Evolutionary conservation across 2,329 filamentous ascomycete species (phyloP).

Genomic region (Epichloe coenophiala): DNA sequence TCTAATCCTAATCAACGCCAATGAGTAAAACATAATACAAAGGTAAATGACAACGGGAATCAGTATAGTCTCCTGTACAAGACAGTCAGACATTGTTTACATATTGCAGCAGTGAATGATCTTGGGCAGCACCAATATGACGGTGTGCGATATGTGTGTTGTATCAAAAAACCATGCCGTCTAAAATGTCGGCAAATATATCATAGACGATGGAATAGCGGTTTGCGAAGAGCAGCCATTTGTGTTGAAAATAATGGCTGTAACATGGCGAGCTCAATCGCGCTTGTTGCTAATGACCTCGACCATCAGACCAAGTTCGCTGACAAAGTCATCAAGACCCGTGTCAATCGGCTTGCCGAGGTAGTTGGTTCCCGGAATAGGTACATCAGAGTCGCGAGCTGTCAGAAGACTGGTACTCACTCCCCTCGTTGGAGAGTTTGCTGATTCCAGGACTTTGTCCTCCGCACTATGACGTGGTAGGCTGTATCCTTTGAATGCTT

Average conservation of each 20-base stretch:
- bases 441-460: constrained; percentile 6
- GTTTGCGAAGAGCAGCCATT: neutral
- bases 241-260: neutral
- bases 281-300: constrained; percentile 28
- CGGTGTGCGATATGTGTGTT: neutral
- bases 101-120: no score
- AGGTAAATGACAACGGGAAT: neutral
- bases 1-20: neutral
- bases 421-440: constrained; percentile 4
- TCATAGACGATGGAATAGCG: neutral
- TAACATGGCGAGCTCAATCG: constrained; percentile 6
- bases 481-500: constrained; percentile 28
- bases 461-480: constrained; percentile 24
- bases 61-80: neutral
- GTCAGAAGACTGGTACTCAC: constrained; percentile 15
- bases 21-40: neutral
- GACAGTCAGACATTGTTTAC: neutral
- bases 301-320: constrained; percentile 39
- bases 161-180: neutral
- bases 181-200: neutral
- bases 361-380: constrained; percentile 13
- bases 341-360: constrained; percentile 23
- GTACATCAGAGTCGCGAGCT: constrained; percentile 8
- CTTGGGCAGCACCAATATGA: neutral
- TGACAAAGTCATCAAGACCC: constrained; percentile 27